Evolutionary conservation across 169 alveolate species (phyloP).

Genomic region (Neospora caninum): DNA sequence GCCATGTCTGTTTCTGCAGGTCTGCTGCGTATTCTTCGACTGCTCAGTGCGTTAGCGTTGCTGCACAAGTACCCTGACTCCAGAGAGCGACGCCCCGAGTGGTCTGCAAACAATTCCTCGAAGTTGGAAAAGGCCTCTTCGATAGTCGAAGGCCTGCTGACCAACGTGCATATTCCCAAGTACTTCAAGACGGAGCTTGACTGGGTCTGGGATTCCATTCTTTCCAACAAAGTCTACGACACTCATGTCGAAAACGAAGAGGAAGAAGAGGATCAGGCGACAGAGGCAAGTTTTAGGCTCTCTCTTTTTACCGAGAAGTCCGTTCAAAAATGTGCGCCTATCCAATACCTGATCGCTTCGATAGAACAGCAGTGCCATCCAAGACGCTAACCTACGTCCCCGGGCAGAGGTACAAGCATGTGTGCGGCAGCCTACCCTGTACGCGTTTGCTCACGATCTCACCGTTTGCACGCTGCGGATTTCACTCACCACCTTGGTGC

Average conservation of each 20-base stretch:
- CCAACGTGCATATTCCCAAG: constrained; percentile 72
- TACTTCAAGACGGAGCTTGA: constrained; percentile 71
- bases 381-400: too few species aligned
- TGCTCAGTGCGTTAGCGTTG: constrained; percentile 75
- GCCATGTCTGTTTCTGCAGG: constrained; percentile 55
- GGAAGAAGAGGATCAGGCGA: neutral
- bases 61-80: constrained; percentile 67
- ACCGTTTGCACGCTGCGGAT: too few species aligned
- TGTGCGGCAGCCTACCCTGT: too few species aligned
- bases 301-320: neutral
- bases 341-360: too few species aligned
- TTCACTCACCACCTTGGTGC: too few species aligned
- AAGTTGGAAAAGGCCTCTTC: constrained; percentile 20
- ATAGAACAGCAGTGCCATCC: too few species aligned
- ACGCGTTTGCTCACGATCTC: too few species aligned
- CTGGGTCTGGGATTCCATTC: constrained; percentile 74
- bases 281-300: neutral
- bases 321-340: neutral
- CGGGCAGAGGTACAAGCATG: too few species aligned
- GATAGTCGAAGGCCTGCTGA: constrained; percentile 72
- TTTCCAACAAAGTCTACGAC: constrained; percentile 73
- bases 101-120: neutral
- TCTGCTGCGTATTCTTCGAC: constrained; percentile 77
- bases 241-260: neutral
- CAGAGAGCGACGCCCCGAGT: neutral